Base-by-base conservation (phyloP, 495 filamentous ascomycete genomes). In the Umbilicaria muhlenbergii region DNA sequence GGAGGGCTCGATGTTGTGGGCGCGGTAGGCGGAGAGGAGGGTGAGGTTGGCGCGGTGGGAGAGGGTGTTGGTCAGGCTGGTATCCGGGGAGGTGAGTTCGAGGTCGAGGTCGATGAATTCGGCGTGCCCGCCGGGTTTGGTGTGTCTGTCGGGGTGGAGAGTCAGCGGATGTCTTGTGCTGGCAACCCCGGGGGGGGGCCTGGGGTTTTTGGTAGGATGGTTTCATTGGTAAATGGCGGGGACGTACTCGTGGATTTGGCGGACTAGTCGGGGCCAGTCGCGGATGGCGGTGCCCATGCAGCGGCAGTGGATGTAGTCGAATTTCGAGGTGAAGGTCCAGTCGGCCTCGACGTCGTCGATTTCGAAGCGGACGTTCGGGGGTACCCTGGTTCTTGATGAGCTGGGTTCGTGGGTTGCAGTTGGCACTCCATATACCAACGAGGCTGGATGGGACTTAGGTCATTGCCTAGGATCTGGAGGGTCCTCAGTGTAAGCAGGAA, bases 291-390 rank as follows among this genome's bases (percentile, higher is more conserved):
- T 70, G 17, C 68, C 66, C 48, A 81, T 60, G 42, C 71, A 65
- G 10, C 78, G 73, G 14, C 63, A 67, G 47, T 81, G 77, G 44
- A 83, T 69, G 52, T 66, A 81, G 59, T 81, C 77, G 48, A 80
- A 64, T 18, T 59, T 62, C 36, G 68, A 51, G 11, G 56, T 43
- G 38, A 66, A 68, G 2, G 64, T 59, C 77, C 76, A 81, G 15
- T 67, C 63, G 11, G 63, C 57, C 55, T 80, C 75, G 34, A 73
- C 70, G 52, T 81, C 73, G 52, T 77, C 75, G 32, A 81, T 59
- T 55, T 72, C 66, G 49, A 82, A 82, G 32, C 62, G 69, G 48
- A 78, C 73, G 48, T 81, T 81, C 14, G 75, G 73, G 4, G 76
- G 75, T 37, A 76, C 60, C 66, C 65, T 67, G 39, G 16, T 11